Evolutionary conservation across 2,329 filamentous ascomycete genomes (phyloP).

Genomic region (Penicillium palitans): DNA sequence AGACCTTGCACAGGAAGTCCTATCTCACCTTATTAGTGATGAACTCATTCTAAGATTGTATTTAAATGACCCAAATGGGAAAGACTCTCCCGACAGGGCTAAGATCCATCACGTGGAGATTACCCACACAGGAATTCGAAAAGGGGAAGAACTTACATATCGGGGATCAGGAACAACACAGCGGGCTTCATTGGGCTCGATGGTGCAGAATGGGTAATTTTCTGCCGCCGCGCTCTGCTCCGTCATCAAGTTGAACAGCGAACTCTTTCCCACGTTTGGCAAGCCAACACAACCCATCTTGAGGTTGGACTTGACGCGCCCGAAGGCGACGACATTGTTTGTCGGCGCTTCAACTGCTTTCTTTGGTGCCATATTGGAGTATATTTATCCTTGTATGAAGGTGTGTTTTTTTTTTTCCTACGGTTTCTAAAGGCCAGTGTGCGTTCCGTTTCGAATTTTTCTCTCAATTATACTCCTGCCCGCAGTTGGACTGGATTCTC

Average conservation of each 20-base stretch:
- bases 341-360: slow-evolving; percentile 2
- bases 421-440: not conserved
- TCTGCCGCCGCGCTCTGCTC: slow-evolving; percentile 8
- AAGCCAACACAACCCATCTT: slow-evolving; percentile 11
- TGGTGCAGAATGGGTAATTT: slow-evolving; percentile 10
- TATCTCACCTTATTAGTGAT: not conserved
- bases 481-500: not conserved
- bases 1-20: slow-evolving; percentile 9
- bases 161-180: slow-evolving; percentile 6
- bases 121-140: not conserved
- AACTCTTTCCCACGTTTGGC: slow-evolving; percentile 6
- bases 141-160: slow-evolving; percentile 1
- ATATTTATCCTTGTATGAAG: not conserved
- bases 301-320: slow-evolving; percentile 6
- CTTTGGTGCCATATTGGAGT: not conserved
- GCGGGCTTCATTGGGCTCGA: slow-evolving; percentile 11
- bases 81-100: not conserved
- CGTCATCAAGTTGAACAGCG: slow-evolving; percentile 8
- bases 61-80: not conserved
- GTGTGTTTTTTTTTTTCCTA: not conserved
- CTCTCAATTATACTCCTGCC: not conserved
- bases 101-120: not conserved
- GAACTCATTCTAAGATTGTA: not conserved
- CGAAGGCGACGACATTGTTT: slow-evolving; percentile 10
- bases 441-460: not conserved